These are phyloP conservation scores for Hyphodiscus hymeniophilus DNA, from an alignment of 495 filamentous ascomycete species.

Conservation along the genomic window DNA sequence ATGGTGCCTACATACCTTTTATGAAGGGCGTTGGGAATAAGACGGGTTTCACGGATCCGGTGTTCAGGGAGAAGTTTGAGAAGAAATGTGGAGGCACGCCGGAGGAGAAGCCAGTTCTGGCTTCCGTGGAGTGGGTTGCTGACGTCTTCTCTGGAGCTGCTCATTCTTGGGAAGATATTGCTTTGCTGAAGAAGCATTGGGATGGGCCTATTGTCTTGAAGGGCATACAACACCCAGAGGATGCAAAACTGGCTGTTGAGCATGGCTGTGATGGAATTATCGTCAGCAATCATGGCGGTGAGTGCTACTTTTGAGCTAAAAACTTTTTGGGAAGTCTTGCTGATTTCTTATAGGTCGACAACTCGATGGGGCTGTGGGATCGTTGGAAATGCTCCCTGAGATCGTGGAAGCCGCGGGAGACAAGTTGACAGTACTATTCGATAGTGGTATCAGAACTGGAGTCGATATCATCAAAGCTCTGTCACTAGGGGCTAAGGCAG, in stretches of 20 bases:
- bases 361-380: constrained; percentile 81
- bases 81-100: constrained; percentile 35
- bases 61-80: constrained; percentile 48
- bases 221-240: constrained; percentile 90
- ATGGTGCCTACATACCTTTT: constrained; percentile 51
- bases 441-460: constrained; percentile 79
- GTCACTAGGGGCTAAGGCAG: constrained; percentile 43
- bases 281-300: constrained; percentile 64
- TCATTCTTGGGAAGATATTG: constrained; percentile 52
- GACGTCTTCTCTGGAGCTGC: constrained; percentile 41
- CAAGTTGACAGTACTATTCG: constrained; percentile 78
- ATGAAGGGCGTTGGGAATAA: constrained; percentile 37
- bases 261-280: constrained; percentile 85
- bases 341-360: constrained; percentile 55
- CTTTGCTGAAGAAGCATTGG: constrained; percentile 47
- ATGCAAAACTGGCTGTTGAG: constrained; percentile 78
- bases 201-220: constrained; percentile 87
- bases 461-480: constrained; percentile 92
- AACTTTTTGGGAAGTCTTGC: not conserved
- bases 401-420: constrained; percentile 84
- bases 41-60: constrained; percentile 50
- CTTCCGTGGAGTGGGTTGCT: constrained; percentile 35
- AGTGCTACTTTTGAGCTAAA: constrained; percentile 62
- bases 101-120: constrained; percentile 38
- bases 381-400: constrained; percentile 84